Percentiles rank a stretch among this genome's conserved stretches.
Conservation (phyloP, 2,329 filamentous ascomycete species). For the Stemphylium lycopersici region DNA sequence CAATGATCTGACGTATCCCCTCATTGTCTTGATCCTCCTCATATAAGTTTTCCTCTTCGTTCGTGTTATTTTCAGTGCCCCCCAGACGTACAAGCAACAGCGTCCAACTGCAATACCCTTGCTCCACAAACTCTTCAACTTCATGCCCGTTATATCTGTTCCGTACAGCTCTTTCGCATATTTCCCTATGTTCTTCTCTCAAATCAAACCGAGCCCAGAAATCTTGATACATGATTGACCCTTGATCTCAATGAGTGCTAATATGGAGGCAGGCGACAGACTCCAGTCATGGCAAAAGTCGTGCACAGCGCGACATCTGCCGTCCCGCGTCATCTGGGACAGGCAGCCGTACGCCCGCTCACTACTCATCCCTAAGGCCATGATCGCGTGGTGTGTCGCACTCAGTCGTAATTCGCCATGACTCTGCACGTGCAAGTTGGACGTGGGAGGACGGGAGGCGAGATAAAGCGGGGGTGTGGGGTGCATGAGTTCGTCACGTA, state of each 20-base stretch:
- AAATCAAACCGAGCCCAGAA: conserved; percentile 10
- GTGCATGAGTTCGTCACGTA: conserved; percentile 12
- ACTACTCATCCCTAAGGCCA: not conserved
- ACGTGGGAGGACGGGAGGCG: conserved; percentile 11
- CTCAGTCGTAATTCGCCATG: conserved; percentile 20
- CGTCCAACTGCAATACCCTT: conserved; percentile 21
- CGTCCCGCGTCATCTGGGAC: conserved; percentile 7
- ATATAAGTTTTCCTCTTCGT: not conserved
- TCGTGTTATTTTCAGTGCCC: not conserved
- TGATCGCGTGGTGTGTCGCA: conserved; percentile 20
- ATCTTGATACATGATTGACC: not conserved
- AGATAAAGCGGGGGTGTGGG: conserved; percentile 14
- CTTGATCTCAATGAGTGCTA: not conserved
- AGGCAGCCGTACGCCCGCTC: not conserved
- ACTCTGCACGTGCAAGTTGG: conserved; percentile 20
- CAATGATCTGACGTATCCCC: conserved; percentile 13
- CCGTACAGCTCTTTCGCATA: conserved; percentile 5
- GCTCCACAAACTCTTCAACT: conserved; percentile 14
- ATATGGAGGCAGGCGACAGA: not conserved
- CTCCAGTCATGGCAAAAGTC: not conserved
- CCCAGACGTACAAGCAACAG: conserved; percentile 4
- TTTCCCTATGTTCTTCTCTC: not conserved
- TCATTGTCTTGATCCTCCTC: not conserved
- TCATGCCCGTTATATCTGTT: conserved; percentile 1
- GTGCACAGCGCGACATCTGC: conserved; percentile 9